phyloP scores from a whole-genome alignment of 164 flowering plant genomes.

The Taxillus chinensis region DNA sequence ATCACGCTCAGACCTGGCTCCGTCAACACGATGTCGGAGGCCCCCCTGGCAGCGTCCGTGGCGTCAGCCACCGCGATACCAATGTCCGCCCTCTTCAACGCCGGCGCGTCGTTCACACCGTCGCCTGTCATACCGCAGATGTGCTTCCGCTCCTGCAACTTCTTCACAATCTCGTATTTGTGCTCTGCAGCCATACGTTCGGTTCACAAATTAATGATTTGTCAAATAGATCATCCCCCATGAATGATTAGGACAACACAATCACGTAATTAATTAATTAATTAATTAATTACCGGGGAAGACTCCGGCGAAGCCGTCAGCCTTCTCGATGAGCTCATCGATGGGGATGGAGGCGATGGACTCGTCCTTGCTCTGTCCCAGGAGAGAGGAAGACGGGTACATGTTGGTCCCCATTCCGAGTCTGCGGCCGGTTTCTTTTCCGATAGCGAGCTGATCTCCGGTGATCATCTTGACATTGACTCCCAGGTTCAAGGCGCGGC shows the following conservation, averaged over 20 bases:
- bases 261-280: neutral
- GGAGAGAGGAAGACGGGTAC: conserved; percentile 86
- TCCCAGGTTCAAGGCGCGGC: conserved; percentile 78
- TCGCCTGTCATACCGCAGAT: conserved; percentile 86
- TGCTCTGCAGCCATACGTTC: conserved; percentile 36
- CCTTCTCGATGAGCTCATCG: conserved; percentile 81
- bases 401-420: conserved; percentile 97
- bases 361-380: conserved; percentile 59
- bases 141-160: conserved; percentile 68
- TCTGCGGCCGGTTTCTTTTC: conserved; percentile 87
- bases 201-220: neutral
- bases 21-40: conserved; percentile 80
- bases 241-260: neutral
- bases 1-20: conserved; percentile 89
- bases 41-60: conserved; percentile 83
- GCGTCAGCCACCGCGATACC: conserved; percentile 94
- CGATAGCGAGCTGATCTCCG: conserved; percentile 90
- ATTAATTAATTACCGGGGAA: conserved; percentile 56
- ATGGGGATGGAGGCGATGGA: conserved; percentile 54
- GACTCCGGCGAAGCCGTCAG: conserved; percentile 94
- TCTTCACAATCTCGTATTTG: conserved; percentile 80
- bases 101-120: conserved; percentile 84
- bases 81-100: conserved; percentile 79
- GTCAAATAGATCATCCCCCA: neutral
- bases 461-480: conserved; percentile 94